These are phyloP conservation scores for Coffea eugenioides DNA, from an alignment of 257 asterid genomes.

Conservation along the genomic window DNA sequence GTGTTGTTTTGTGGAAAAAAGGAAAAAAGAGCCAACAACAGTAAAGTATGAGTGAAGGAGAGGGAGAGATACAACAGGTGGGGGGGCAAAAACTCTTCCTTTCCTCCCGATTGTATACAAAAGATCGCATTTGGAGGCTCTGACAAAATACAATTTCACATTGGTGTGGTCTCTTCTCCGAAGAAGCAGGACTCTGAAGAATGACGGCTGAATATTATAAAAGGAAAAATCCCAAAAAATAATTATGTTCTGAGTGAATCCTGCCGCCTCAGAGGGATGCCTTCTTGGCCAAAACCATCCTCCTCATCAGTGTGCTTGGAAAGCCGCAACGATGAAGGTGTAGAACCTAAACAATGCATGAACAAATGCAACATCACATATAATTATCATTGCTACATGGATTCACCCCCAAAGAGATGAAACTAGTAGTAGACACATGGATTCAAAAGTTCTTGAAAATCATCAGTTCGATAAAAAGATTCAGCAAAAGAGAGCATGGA, in stretches of 20 bases:
- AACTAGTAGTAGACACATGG: background rate
- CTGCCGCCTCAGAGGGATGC: conserved; percentile 75
- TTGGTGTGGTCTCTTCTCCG: conserved; percentile 36
- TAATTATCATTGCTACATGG: background rate
- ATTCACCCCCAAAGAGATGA: background rate
- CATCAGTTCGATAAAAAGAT: background rate
- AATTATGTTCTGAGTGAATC: conserved; percentile 54
- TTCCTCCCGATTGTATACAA: conserved; percentile 16
- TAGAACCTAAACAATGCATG: conserved; percentile 36
- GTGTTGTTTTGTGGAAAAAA: background rate
- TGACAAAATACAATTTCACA: conserved; percentile 33
- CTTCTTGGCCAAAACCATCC: conserved; percentile 71
- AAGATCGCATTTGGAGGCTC: conserved; percentile 3
- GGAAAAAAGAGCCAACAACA: background rate
- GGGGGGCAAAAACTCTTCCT: conserved; percentile 9
- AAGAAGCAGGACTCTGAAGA: conserved; percentile 24
- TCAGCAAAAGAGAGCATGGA: background rate
- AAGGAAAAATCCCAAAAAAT: background rate
- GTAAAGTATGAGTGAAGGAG: background rate
- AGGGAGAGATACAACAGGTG: background rate
- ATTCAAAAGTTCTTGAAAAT: background rate
- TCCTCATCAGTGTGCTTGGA: conserved; percentile 58
- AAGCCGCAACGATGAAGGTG: conserved; percentile 34
- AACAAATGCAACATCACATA: background rate
- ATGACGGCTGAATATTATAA: background rate